Evolutionary conservation across 2,329 filamentous ascomycete species (phyloP), one percentile per base, ranked within the genome.

Genomic region (Neofusicoccum ribis): DNA sequence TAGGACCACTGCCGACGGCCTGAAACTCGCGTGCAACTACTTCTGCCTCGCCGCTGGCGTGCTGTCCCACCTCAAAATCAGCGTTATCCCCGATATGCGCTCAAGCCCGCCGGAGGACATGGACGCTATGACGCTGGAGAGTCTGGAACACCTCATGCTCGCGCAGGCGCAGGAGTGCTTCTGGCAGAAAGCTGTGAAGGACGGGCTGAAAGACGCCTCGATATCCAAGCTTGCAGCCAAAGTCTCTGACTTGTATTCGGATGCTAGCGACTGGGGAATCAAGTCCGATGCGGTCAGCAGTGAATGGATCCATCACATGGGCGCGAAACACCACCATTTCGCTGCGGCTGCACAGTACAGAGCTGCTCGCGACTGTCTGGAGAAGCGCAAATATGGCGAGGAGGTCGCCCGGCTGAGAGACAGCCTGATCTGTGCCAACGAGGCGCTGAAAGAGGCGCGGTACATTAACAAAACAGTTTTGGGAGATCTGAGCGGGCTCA

Each of bases 291-390:
- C 91, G 15, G 89, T 98, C 70, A 95, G 91, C 75, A 93, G 91
- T 64, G 91, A 95, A 68, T 98, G 94, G 95, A 97, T 99, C 70
- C 94, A 98, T 77, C 94, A 98, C 75, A 93, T 96, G 86, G 93
- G 91, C 31, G 95, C 94, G 5, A 99, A 98, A 76, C 93, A 98
- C 73, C 91, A 97, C 74, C 95, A 98, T 77, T 98, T 99, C 79
- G 93, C 94, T 1, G 94, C 92, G 0, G 95, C 95, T 0, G 95
- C 95, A 0, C 95, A 99, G 75, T 98, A 94, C 71, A 85, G 95
- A 14, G 92, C 94, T 31, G 92, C 95, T 0, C 89, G 92, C 68
- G 93, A 97, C 73, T 95, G 92, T 70, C 77, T 99, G 14, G 95
- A 98, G 79, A 98, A 96, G 84, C 85, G 90, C 58, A 96, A 90